Conservation (phyloP, 2,329 filamentous ascomycete species). For the Pyrenophora graminea region DNA sequence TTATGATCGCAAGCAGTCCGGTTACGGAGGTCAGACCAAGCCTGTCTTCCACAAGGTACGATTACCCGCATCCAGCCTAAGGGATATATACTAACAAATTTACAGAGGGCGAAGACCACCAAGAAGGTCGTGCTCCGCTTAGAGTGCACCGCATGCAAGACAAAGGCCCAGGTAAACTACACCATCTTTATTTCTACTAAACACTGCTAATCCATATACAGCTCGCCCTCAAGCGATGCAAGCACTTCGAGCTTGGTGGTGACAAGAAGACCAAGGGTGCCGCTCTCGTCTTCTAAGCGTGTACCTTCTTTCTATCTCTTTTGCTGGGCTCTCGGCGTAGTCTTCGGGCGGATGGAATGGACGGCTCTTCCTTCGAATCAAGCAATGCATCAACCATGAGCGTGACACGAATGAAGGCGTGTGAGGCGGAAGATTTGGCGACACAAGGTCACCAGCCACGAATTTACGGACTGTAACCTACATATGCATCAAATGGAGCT, state of each 20-base stretch:
- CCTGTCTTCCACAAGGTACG: constrained; percentile 89
- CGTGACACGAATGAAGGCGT: constrained; percentile 32
- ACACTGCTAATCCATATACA: constrained; percentile 62
- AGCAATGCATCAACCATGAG: constrained; percentile 33
- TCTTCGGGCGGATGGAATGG: constrained; percentile 43
- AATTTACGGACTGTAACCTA: constrained; percentile 46
- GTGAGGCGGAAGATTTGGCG: constrained; percentile 36
- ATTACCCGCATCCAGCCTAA: neutral
- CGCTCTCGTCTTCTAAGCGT: constrained; percentile 96
- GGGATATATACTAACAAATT: constrained; percentile 18
- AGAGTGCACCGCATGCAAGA: constrained; percentile 94
- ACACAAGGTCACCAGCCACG: constrained; percentile 42
- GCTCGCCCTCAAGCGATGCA: constrained; percentile 98
- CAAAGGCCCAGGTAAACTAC: constrained; percentile 38
- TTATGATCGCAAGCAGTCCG: constrained; percentile 89
- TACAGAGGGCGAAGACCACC: constrained; percentile 97
- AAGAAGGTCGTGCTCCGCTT: constrained; percentile 99
- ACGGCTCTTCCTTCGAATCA: constrained; percentile 43
- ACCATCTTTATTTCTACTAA: neutral
- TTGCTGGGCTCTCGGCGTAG: constrained; percentile 47
- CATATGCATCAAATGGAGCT: constrained; percentile 49
- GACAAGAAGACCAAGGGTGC: constrained; percentile 99
- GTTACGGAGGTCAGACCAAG: constrained; percentile 99
- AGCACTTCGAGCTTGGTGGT: constrained; percentile 99
- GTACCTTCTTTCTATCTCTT: constrained; percentile 50